Evolutionary conservation across 2,329 filamentous ascomycete species (phyloP), one percentile per base, ranked within the genome.

Genomic region (Trichoderma sp.): DNA sequence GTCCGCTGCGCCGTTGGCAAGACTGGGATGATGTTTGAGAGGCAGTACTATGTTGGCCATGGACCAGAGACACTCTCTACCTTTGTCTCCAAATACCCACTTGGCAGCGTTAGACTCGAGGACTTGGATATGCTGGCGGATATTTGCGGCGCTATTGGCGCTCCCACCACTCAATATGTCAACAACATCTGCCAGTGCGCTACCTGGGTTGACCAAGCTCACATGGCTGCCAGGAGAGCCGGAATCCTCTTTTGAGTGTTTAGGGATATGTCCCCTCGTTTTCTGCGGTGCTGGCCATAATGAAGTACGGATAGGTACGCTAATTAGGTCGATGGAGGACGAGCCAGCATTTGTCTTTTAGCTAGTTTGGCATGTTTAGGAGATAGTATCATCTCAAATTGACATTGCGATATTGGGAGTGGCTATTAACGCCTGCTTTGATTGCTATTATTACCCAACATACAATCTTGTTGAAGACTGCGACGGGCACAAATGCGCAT

Each of bases 21-120:
- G 5, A 1, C 32, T 11, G 36, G 36, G 11, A 71, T 71, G 68
- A 30, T 71, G 50, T 71, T 71, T 63, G 61, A 64, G 11, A 71
- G 26, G 9, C 47, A 71, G 15, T 47, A 61, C 50, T 64, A 59
- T 55, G 12, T 55, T 13, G 34, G 61, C 2, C 53, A 63, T 8
- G 68, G 68, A 26, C 62, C 62, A n/a, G 61, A 59, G 5, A 17
- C 59, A 55, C 68, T 71, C 8, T 11, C 68, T 20, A 71, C 68
- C 4, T 71, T 71, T 30, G 47, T 23, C 28, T 12, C 23, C 36
- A 55, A 53, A n/a, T 11, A 6, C 8, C 32, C n/a, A 7, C 32
- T 34, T 7, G 68, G 68, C 23, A 50, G 6, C n/a, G 47, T 64
- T 17, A 59, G 11, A 15, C 13, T 15, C 3, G 34, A 59, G 0